A percentile compares a stretch with the other conserved stretches of the same genome.
These are phyloP conservation scores for Dothideomycetes sp. DNA, from an alignment of 2,329 filamentous ascomycete species.

Conservation along the genomic window DNA sequence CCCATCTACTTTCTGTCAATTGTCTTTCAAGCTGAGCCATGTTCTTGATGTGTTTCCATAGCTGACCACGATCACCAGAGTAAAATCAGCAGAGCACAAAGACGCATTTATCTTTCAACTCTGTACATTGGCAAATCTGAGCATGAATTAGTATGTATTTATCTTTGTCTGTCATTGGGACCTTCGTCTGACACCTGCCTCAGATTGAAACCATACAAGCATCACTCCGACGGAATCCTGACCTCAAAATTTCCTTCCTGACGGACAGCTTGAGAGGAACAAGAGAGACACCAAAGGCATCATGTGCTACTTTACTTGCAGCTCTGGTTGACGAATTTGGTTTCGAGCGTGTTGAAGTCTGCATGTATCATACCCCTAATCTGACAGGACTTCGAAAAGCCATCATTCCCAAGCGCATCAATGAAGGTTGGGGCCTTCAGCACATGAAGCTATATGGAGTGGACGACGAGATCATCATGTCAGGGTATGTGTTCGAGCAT, in stretches of 20 bases:
- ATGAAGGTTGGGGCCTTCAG: slow-evolving; percentile 95
- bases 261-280: slow-evolving; percentile 89
- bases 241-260: slow-evolving; percentile 75
- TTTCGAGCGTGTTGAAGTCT: slow-evolving; percentile 72
- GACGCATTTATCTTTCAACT: slow-evolving; percentile 84
- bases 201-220: slow-evolving; percentile 68
- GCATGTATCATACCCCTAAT: slow-evolving; percentile 98
- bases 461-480: slow-evolving; percentile 91
- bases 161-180: background rate
- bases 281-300: slow-evolving; percentile 74
- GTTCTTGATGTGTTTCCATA: background rate
- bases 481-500: too few species aligned
- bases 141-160: slow-evolving; percentile 58
- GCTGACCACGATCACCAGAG: slow-evolving; percentile 37
- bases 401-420: slow-evolving; percentile 78
- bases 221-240: slow-evolving; percentile 63
- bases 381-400: slow-evolving; percentile 78
- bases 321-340: slow-evolving; percentile 81
- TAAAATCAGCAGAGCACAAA: slow-evolving; percentile 72
- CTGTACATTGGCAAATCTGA: slow-evolving; percentile 94
- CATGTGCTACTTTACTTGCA: slow-evolving; percentile 78
- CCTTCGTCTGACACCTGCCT: slow-evolving; percentile 2
- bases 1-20: slow-evolving; percentile 1
- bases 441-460: slow-evolving; percentile 98
- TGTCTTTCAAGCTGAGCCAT: background rate